Evolutionary conservation across 2,329 filamentous ascomycete species (phyloP).

Genomic region (Scytalidium lignicola): DNA sequence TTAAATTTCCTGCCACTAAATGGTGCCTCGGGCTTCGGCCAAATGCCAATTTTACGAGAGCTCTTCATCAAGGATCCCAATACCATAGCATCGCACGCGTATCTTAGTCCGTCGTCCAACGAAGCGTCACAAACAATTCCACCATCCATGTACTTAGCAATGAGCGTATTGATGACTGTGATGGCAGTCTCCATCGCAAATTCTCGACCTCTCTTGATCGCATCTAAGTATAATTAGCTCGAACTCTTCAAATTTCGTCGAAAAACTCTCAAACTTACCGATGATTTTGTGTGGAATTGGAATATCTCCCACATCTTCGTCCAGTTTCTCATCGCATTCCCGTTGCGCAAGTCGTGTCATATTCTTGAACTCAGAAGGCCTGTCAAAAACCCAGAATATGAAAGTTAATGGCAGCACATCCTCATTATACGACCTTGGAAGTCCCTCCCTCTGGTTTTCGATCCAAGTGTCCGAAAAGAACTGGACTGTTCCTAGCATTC

Average conservation of each 20-base stretch:
- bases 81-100: constrained; percentile 19
- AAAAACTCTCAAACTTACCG: constrained; percentile 4
- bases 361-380: constrained; percentile 12
- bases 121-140: constrained; percentile 9
- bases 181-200: constrained; percentile 13
- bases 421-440: constrained; percentile 13
- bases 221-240: constrained; percentile 9
- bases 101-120: constrained; percentile 13
- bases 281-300: constrained; percentile 9
- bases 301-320: constrained; percentile 8
- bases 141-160: constrained; percentile 15
- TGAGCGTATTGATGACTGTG: constrained; percentile 11
- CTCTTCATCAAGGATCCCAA: constrained; percentile 19
- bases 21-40: constrained; percentile 15
- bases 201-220: constrained; percentile 11
- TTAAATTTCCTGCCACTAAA: constrained; percentile 15
- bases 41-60: constrained; percentile 20
- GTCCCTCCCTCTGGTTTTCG: constrained; percentile 15
- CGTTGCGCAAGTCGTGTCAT: constrained; percentile 15
- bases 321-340: constrained; percentile 15
- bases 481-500: constrained; percentile 37
- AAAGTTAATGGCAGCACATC: constrained; percentile 14
- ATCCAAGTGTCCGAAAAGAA: constrained; percentile 38
- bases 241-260: not conserved
- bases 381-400: constrained; percentile 18